Base-by-base conservation (phyloP, 148 eudicot genomes). In the Chenopodium quinoa region DNA sequence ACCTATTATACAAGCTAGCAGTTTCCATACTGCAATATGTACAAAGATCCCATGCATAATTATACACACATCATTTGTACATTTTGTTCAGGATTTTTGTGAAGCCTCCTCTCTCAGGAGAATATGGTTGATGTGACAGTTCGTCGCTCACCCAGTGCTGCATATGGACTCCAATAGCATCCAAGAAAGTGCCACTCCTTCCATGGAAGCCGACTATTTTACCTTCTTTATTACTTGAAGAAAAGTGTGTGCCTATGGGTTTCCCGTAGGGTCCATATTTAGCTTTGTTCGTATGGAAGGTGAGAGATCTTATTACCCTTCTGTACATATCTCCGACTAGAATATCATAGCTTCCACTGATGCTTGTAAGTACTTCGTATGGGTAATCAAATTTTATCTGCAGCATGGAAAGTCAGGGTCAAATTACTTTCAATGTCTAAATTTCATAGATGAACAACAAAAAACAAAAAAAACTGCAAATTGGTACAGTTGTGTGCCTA, bases 181-280 rank as follows among this genome's bases (percentile, higher is more conserved):
- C 84, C 86, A 86, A 75, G 80, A 78, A 86, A 14, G 56, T 14
- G 25, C 84, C 82, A 76, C 88, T 84, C 76, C 86, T 78, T 83
- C 88, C 88, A 78, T 86, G 86, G 63, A 86, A 86, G 20, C 88
- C 88, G 19, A 78, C 82, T 22, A 86, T 70, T 69, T 81, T 81
- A 19, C 86, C 88, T 62, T 84, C 86, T 54, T 56, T 63, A 67
- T 81, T 78, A 16, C 80, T 79, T 20, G 86, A 75, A 22, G 88
- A 75, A 75, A 86, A 86, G 64, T 50, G 47, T 17, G 65, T 81
- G 48, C 88, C 88, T 44, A 44, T 70, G 56, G 83, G 80, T 84
- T 86, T 84, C 22, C 89, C 89, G 72, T 77, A 85, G 13, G 89
- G 89, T 62, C 89, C 89, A 52, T 86, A 86, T 65, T 71, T 86